Evolutionary conservation across 2,329 filamentous ascomycete species (phyloP), one percentile per base, ranked within the genome.

Genomic region (Fusarium heterosporum): DNA sequence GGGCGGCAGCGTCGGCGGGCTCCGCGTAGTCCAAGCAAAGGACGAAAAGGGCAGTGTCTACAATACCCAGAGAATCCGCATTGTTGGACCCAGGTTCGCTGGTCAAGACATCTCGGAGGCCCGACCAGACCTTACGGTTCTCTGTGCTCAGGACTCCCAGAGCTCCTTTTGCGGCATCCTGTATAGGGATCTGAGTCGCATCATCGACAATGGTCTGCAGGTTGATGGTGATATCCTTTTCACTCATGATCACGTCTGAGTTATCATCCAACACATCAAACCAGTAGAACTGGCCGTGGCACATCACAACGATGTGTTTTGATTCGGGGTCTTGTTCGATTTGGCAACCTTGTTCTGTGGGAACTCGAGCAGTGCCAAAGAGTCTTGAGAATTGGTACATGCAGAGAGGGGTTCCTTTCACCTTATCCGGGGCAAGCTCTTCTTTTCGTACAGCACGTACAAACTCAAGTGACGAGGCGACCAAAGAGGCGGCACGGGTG

Each of bases 301-400:
- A 97, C 79, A 98, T 85, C 41, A 98, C 93, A 11, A 97, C 91
- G 36, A 99, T 84, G 77, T 99, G 96, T 80, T 93, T 97, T 5
- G 95, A 93, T n/a, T 90, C 87, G 1, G 93, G 92, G 73, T 98
- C 94, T 76, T 98, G 94, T 66, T 94, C 93, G 73, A 99, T 98
- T 71, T 97, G 91, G 76, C 96, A 99, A 7, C 96, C 96, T 75
- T 96, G 90, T 29, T 97, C 93, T 1, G 95, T 98, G 0, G 96
- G 96, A 10, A 99, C 92, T 69, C 96, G 89, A 43, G 96, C 94
- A 1, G 96, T 98, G 50, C 96, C 96, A 73, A 99, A 99, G 28
- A 99, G 83, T 17, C 95, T 88, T 1, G 95, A 97, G 80, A 97
- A 98, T 78, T 99, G 96, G 78, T 97, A 97, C 96, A 99, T 99